These are phyloP conservation scores for Cercospora berteroae DNA, from an alignment of 2,329 filamentous ascomycete genomes.

Conservation along the genomic window DNA sequence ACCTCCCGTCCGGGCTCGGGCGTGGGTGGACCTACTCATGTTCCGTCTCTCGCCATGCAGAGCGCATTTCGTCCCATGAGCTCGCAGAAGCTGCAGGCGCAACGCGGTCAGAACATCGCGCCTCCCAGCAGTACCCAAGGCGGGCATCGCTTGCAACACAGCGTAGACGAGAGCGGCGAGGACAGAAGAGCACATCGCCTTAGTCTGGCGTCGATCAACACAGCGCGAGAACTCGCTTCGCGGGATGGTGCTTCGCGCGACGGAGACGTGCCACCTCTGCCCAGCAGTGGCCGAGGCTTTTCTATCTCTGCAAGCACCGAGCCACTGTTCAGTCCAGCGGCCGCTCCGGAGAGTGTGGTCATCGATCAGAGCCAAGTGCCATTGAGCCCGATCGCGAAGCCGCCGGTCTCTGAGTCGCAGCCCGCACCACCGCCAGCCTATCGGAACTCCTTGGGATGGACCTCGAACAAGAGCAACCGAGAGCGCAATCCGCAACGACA, in stretches of 20 bases:
- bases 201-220: conserved; percentile 58
- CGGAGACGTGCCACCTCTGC: conserved; percentile 49
- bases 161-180: conserved; percentile 26
- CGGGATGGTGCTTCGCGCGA: conserved; percentile 38
- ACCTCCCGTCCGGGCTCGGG: conserved; percentile 58
- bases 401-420: not conserved
- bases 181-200: conserved; percentile 45
- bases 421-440: not conserved
- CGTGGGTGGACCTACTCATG: conserved; percentile 69
- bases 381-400: conserved; percentile 41
- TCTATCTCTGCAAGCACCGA: conserved; percentile 54
- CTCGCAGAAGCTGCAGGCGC: conserved; percentile 88
- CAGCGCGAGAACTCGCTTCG: conserved; percentile 36
- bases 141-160: conserved; percentile 10
- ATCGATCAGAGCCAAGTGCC: conserved; percentile 76
- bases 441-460: conserved; percentile 31
- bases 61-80: conserved; percentile 97
- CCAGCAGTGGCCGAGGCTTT: conserved; percentile 58
- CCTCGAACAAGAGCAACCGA: conserved; percentile 24
- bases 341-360: conserved; percentile 53
- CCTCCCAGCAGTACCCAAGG: conserved; percentile 20
- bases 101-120: conserved; percentile 60
- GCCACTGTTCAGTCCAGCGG: conserved; percentile 4
- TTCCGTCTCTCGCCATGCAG: conserved; percentile 81
- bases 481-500: conserved; percentile 21